Conservation (phyloP, 768 basidiomycete genomes). For the Termitomyces sp. region DNA sequence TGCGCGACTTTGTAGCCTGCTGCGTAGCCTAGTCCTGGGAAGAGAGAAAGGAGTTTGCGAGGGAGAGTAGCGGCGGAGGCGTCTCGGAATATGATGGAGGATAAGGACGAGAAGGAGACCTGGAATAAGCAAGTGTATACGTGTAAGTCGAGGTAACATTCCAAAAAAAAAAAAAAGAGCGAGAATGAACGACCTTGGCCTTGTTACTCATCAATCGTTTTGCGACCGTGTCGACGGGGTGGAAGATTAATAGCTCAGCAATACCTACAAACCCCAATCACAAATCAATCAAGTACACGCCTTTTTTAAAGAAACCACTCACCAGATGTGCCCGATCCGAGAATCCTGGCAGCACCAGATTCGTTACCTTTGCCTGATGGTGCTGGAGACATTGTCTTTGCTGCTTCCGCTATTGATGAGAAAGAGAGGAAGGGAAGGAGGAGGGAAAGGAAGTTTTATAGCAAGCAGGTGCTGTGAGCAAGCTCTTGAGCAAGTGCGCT, state of each 20-base stretch:
- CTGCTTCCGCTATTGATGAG: conserved; percentile 6
- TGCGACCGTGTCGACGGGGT: conserved; percentile 96
- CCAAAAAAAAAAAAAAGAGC: not conserved
- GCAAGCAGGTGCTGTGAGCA: conserved; percentile 10
- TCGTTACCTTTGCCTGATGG: conserved; percentile 64
- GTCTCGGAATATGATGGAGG: conserved; percentile 85
- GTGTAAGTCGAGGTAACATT: not conserved
- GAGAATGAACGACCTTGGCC: conserved; percentile 49
- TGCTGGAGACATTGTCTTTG: conserved; percentile 36
- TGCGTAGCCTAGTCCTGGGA: conserved; percentile 97
- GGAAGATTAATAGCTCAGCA: conserved; percentile 93
- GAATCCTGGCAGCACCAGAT: conserved; percentile 83
- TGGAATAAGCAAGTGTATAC: conserved; percentile 19
- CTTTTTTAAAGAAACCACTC: conserved; percentile 18
- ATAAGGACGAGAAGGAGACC: conserved; percentile 63
- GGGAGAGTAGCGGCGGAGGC: conserved; percentile 64
- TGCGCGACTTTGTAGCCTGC: conserved; percentile 97
- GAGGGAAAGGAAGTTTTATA: conserved; percentile 2
- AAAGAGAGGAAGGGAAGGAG: not conserved
- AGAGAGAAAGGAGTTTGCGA: conserved; percentile 82
- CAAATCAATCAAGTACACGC: not conserved
- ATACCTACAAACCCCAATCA: conserved; percentile 54
- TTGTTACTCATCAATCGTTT: conserved; percentile 99
- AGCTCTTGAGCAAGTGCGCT: conserved; percentile 7
- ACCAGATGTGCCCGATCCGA: conserved; percentile 95